A percentile compares a stretch with the other conserved stretches of the same genome.
These are phyloP conservation scores for California macrophylla DNA, from an alignment of 441 rosid genomes.

Conservation along the genomic window DNA sequence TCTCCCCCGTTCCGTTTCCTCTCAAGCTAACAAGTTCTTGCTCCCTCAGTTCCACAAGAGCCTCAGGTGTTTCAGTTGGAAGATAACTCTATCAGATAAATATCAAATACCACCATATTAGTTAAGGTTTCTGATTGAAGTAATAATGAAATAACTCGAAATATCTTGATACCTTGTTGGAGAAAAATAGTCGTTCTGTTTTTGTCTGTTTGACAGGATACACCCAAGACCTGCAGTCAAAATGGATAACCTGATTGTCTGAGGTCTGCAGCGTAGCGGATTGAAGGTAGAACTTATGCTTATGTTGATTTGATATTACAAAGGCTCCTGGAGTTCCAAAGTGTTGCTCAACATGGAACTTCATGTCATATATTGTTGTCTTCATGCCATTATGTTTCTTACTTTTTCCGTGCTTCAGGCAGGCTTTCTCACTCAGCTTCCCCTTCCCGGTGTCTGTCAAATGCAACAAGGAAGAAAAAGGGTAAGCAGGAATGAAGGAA, in stretches of 20 bases:
- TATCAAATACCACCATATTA: background rate
- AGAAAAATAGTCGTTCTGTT: conserved; percentile 43
- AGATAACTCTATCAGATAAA: conserved; percentile 36
- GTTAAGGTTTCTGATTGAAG: background rate
- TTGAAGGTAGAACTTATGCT: conserved; percentile 46
- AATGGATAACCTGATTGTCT: conserved; percentile 29
- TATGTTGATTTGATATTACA: conserved; percentile 33
- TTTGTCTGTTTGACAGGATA: conserved; percentile 40
- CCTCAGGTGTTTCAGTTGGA: conserved; percentile 45
- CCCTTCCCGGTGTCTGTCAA: conserved; percentile 43
- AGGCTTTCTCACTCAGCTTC: conserved; percentile 37
- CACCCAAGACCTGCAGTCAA: conserved; percentile 62
- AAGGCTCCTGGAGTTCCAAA: conserved; percentile 59
- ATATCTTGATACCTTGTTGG: conserved; percentile 27
- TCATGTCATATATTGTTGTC: conserved; percentile 29
- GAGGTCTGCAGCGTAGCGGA: conserved; percentile 30
- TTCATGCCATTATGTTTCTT: conserved; percentile 26
- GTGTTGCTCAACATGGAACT: conserved; percentile 29
- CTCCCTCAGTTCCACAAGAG: conserved; percentile 34
- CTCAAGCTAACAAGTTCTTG: conserved; percentile 45
- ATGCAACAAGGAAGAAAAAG: conserved; percentile 11
- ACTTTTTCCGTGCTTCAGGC: conserved; percentile 38
- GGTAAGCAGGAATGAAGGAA: conserved; percentile 8
- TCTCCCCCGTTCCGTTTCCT: conserved; percentile 43
- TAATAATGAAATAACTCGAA: background rate